Percentiles rank a stretch among this genome's conserved stretches.
phyloP scores from a whole-genome alignment of 2,329 filamentous ascomycete genomes.

The Trichoderma afroharzianum region DNA sequence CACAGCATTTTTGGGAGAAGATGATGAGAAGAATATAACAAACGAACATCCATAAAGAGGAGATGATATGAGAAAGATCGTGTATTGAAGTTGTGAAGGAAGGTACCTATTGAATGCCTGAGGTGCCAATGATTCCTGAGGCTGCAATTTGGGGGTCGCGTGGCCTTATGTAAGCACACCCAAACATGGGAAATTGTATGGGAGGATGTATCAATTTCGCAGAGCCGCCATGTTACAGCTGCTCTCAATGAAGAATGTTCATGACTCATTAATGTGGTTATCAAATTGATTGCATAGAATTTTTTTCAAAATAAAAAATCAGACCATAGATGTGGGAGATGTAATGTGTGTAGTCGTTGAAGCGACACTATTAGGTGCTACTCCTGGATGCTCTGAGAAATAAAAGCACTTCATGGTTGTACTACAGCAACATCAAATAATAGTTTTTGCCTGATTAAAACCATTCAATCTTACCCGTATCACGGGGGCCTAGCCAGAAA shows the following conservation, averaged over 20 bases:
- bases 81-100: neutral
- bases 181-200: neutral
- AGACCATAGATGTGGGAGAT: neutral
- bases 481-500: accelerated
- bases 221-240: neutral
- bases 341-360: neutral
- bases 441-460: neutral
- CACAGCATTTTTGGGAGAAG: neutral
- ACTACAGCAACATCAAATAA: neutral
- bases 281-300: neutral
- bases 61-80: neutral
- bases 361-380: neutral
- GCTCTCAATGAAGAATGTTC: neutral
- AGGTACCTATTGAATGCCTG: neutral
- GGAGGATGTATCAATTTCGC: neutral
- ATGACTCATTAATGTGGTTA: too few species aligned
- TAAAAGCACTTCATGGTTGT: neutral
- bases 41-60: neutral
- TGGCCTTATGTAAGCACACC: neutral
- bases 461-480: neutral
- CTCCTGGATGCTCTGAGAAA: neutral
- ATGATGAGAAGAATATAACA: neutral
- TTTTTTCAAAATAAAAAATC: neutral
- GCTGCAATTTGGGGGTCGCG: neutral
- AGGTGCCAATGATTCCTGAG: neutral